Evolutionary conservation across 768 basidiomycete genomes (phyloP), one percentile per base, ranked within the genome.

Genomic region (Hirschioporus abietinus): DNA sequence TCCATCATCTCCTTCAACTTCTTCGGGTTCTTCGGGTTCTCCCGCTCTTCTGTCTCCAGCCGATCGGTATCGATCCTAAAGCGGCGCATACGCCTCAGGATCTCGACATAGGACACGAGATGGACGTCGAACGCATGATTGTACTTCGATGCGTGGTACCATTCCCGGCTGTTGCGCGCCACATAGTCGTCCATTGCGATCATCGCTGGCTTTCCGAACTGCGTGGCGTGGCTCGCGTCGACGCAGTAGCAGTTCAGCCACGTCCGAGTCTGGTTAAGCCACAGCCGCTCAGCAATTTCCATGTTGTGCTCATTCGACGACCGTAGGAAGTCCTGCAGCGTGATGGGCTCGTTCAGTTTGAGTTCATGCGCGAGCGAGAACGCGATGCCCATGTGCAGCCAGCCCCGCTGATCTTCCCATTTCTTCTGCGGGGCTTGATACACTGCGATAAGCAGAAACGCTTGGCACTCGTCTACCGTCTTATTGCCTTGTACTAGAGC

Each of bases 201-300:
- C 78, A 88, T 88, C 60, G 86, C 85, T 59, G 88, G 83, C 71
- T 91, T 92, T 12, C 90, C 91, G 71, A 88, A 88, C 72, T 92
- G 86, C 60, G 87, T 86, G n/a, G 88, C 86, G 71, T 88, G 82
- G 35, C 88, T 90, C 7, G 87, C 86, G 72, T 93, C 92, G 65
- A 89, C 84, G 69, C 88, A 87, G 73, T 86, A 90, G 73, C 88
- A 91, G 72, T 87, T 86, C 65, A 92, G 78, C 90, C 90, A 92
- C 26, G 87, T 88, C 67, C 92, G 80, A 27, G 85, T 86, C 57
- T 90, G 82, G 71, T 93, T 92, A 52, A 89, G 78, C 25, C 81
- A 80, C 79, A 91, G 89, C 34, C 88, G 82, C 70, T 86, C 85
- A 62, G 81, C 79, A n/a, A 61, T 24, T 15, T 25, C 30, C 25